A percentile compares a stretch with the other conserved stretches of the same genome.
Evolutionary conservation across 805 yeast species (phyloP).

Genomic region (Zygoascus biomembranicola): DNA sequence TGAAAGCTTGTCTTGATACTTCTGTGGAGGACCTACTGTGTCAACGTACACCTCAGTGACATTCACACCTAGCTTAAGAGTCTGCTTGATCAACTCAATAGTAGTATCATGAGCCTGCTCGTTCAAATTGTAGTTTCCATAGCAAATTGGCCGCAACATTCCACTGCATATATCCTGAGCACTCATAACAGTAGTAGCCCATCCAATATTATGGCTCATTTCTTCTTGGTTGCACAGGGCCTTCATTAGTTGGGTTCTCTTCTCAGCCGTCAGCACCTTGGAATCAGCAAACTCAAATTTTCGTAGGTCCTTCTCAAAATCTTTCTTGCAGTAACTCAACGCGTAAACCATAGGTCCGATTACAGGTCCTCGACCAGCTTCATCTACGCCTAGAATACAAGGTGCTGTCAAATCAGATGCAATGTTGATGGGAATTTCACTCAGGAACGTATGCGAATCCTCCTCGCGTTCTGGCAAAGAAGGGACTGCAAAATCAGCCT

Average conservation of each 20-base stretch:
- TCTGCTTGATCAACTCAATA: slow-evolving; percentile 61
- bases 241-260: slow-evolving; percentile 54
- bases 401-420: slow-evolving; percentile 4
- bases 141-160: slow-evolving; percentile 58
- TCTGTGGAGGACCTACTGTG: slow-evolving; percentile 92
- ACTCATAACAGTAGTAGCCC: slow-evolving; percentile 78
- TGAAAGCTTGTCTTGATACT: slow-evolving; percentile 70
- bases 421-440: slow-evolving; percentile 11
- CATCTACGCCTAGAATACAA: slow-evolving; percentile 79
- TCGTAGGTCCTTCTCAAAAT: slow-evolving; percentile 41
- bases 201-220: slow-evolving; percentile 59
- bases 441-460: slow-evolving; percentile 16
- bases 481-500: slow-evolving; percentile 17
- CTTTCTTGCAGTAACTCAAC: slow-evolving; percentile 61
- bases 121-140: slow-evolving; percentile 66
- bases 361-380: slow-evolving; percentile 98
- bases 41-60: slow-evolving; percentile 76
- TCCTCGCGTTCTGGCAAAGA: slow-evolving; percentile 13
- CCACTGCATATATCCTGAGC: slow-evolving; percentile 83
- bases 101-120: slow-evolving; percentile 97
- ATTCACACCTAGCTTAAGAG: slow-evolving; percentile 52
- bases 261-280: slow-evolving; percentile 68
- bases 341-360: slow-evolving; percentile 98
- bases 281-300: slow-evolving; percentile 88
- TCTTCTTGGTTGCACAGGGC: slow-evolving; percentile 44